Evolutionary conservation across 2,329 filamentous ascomycete genomes (phyloP).

Genomic region (Scedosporium dehoogii): DNA sequence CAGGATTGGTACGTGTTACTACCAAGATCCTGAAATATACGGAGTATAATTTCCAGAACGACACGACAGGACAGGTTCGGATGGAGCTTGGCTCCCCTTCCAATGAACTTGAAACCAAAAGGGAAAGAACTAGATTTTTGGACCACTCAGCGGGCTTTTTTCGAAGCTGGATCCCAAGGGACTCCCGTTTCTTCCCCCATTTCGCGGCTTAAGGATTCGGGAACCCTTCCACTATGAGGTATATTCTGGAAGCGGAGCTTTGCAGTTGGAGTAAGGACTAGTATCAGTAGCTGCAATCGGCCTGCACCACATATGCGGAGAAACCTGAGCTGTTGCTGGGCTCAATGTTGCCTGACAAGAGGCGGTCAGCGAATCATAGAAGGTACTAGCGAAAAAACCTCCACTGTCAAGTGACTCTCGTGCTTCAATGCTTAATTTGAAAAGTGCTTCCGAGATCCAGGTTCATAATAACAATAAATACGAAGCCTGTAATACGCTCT

Average conservation of each 20-base stretch:
- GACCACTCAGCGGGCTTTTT: background rate
- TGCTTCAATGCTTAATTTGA: too few species aligned
- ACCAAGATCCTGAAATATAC: too few species aligned
- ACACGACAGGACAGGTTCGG: background rate
- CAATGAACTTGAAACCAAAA: slow-evolving; percentile 6
- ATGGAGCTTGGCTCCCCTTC: slow-evolving; percentile 4
- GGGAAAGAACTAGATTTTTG: background rate
- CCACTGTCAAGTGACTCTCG: too few species aligned
- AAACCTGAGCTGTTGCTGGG: background rate
- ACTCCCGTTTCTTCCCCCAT: background rate
- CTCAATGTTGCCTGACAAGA: background rate
- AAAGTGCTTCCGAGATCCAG: too few species aligned
- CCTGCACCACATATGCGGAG: background rate
- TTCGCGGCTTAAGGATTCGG: background rate
- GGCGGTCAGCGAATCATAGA: background rate
- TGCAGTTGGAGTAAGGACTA: background rate
- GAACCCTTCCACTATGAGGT: background rate
- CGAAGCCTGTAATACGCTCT: too few species aligned
- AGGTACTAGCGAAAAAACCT: background rate
- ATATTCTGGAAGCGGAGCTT: background rate
- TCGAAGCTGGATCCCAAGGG: background rate
- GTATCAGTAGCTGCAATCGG: background rate
- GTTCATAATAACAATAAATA: too few species aligned
- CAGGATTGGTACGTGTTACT: too few species aligned
- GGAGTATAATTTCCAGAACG: background rate